These are phyloP conservation scores for Penicillium lividum DNA, from an alignment of 495 filamentous ascomycete genomes.

Conservation along the genomic window DNA sequence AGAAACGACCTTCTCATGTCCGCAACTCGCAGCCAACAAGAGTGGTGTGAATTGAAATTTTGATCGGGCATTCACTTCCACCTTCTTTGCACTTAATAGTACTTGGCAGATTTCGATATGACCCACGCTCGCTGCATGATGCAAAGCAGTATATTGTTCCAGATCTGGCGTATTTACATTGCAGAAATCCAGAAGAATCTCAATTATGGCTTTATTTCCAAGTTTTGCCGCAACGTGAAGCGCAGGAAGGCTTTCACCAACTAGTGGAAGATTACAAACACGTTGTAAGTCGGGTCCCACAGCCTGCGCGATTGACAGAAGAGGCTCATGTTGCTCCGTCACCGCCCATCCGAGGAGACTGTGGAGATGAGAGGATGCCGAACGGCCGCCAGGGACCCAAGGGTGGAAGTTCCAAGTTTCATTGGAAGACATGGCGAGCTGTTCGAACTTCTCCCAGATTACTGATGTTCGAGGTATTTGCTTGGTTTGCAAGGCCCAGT, in stretches of 20 bases:
- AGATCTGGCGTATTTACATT: not conserved
- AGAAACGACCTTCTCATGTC: not conserved
- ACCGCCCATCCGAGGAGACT: slow-evolving; percentile 29
- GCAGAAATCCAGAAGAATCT: not conserved
- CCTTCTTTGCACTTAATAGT: not conserved
- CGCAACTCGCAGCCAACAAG: not conserved
- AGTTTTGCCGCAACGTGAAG: slow-evolving; percentile 21
- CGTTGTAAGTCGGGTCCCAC: not conserved
- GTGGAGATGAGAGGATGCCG: slow-evolving; percentile 22
- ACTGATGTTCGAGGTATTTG: slow-evolving; percentile 4
- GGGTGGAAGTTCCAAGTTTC: slow-evolving; percentile 30
- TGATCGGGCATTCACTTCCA: not conserved
- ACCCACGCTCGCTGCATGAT: not conserved
- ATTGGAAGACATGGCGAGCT: slow-evolving; percentile 19
- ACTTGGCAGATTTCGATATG: not conserved
- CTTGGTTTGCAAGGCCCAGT: not conserved
- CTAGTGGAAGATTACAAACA: slow-evolving; percentile 20
- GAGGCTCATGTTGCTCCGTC: slow-evolving; percentile 20
- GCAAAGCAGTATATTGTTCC: not conserved
- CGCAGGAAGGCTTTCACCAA: slow-evolving; percentile 20
- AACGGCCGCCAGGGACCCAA: slow-evolving; percentile 24
- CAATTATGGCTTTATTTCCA: slow-evolving; percentile 8
- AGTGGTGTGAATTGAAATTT: not conserved
- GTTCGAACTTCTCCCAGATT: slow-evolving; percentile 18
- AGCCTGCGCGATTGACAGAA: slow-evolving; percentile 14